These are phyloP conservation scores for Rhizopogon hawkerae DNA, from an alignment of 1,284 basidiomycete genomes.

Conservation along the genomic window DNA sequence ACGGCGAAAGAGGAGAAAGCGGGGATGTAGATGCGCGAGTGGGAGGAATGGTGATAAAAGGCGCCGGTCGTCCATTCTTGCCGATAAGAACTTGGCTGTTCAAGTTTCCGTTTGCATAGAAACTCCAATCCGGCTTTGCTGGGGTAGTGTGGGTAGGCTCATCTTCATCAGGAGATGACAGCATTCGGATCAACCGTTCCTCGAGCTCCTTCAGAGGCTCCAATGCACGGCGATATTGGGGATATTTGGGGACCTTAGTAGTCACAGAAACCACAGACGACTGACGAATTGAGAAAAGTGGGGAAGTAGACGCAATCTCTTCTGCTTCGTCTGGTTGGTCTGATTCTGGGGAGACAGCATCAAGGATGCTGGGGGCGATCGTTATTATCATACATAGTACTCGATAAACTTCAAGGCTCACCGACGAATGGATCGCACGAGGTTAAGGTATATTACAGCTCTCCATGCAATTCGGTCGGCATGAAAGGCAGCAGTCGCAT, in stretches of 20 bases:
- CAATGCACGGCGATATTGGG: constrained; percentile 49
- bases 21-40: constrained; percentile 25
- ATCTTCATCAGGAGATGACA: constrained; percentile 51
- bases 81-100: constrained; percentile 4
- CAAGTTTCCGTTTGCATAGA: constrained; percentile 13
- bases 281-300: constrained; percentile 41
- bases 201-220: constrained; percentile 61
- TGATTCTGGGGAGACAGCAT: constrained; percentile 59
- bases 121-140: constrained; percentile 27
- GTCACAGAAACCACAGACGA: constrained; percentile 39
- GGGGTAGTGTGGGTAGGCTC: constrained; percentile 44
- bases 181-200: constrained; percentile 51
- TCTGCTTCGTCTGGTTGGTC: constrained; percentile 47
- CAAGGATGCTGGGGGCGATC: constrained; percentile 49
- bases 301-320: constrained; percentile 37
- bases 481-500: constrained; percentile 63
- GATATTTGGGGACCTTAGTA: constrained; percentile 48
- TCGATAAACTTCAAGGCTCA: constrained; percentile 22
- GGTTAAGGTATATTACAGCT: constrained; percentile 75
- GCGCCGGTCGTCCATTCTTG: constrained; percentile 37
- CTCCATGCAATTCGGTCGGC: constrained; percentile 76
- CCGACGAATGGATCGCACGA: constrained; percentile 71
- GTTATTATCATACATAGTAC: constrained; percentile 3
- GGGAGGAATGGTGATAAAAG: constrained; percentile 41
- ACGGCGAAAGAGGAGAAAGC: constrained; percentile 30